Conservation (phyloP, 805 yeast species). For the Saturnispora zaruensis region DNA sequence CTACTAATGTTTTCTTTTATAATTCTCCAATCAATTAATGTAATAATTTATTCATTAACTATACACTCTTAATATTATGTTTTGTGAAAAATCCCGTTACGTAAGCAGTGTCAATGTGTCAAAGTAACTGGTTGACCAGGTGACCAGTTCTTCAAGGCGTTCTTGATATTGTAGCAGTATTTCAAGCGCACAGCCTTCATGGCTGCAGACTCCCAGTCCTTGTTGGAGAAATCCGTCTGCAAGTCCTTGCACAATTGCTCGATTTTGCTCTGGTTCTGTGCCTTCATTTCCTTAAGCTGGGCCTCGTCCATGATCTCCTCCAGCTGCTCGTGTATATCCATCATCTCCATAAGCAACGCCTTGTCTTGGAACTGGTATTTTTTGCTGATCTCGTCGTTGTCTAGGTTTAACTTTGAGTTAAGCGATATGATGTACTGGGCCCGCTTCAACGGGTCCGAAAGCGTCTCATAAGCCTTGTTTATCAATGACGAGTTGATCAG, state of each 20-base stretch:
- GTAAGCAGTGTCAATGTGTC: slow-evolving; percentile 50
- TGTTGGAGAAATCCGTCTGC: slow-evolving; percentile 35
- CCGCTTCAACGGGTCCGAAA: slow-evolving; percentile 62
- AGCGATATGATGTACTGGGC: slow-evolving; percentile 49
- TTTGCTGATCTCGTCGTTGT: slow-evolving; percentile 47
- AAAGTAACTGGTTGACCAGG: slow-evolving; percentile 57
- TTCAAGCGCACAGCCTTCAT: slow-evolving; percentile 62
- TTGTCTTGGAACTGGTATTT: slow-evolving; percentile 33
- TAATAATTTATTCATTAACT: not conserved
- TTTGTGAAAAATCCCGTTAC: not conserved
- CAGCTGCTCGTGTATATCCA: slow-evolving; percentile 78
- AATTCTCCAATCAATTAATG: not conserved
- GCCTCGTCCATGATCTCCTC: slow-evolving; percentile 53
- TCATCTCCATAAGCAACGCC: slow-evolving; percentile 59
- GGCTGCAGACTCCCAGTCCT: slow-evolving; percentile 54
- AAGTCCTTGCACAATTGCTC: slow-evolving; percentile 36
- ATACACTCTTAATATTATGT: not conserved
- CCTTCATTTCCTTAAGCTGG: slow-evolving; percentile 46
- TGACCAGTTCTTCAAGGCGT: slow-evolving; percentile 72
- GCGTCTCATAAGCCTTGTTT: slow-evolving; percentile 69
- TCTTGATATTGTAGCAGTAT: slow-evolving; percentile 75
- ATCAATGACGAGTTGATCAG: slow-evolving; percentile 41
- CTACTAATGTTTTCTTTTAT: not conserved
- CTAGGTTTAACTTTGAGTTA: slow-evolving; percentile 43
- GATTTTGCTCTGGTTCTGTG: slow-evolving; percentile 53